These are phyloP conservation scores for Morella rubra DNA, from an alignment of 306 rosid genomes.

Conservation along the genomic window DNA sequence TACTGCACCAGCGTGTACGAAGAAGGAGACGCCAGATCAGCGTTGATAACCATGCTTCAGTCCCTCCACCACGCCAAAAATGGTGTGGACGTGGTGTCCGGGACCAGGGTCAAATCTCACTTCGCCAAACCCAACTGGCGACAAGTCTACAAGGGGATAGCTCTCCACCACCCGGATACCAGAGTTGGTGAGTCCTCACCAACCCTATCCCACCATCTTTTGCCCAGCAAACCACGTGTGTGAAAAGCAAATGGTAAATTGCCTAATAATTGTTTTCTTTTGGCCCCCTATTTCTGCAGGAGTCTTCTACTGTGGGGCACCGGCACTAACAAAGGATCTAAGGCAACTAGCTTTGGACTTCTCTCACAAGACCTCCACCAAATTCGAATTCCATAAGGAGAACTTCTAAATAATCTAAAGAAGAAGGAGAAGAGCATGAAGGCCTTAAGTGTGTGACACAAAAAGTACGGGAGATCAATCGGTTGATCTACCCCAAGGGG, in stretches of 20 bases:
- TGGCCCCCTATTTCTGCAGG: constrained; percentile 20
- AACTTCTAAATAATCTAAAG: constrained; percentile 25
- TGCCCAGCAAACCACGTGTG: neutral
- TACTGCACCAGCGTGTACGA: constrained; percentile 66
- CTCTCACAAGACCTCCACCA: constrained; percentile 50
- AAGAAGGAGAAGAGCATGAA: constrained; percentile 15
- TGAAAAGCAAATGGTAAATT: neutral
- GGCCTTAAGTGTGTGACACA: neutral
- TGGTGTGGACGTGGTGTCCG: constrained; percentile 60
- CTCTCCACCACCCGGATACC: constrained; percentile 47
- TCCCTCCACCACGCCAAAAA: constrained; percentile 56
- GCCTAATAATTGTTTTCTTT: neutral
- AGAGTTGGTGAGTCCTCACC: constrained; percentile 36
- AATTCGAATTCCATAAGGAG: constrained; percentile 59
- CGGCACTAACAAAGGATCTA: constrained; percentile 46
- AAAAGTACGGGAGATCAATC: neutral
- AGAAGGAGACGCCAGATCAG: constrained; percentile 66
- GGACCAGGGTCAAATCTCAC: constrained; percentile 56
- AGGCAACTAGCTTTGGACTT: constrained; percentile 43
- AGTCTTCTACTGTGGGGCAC: constrained; percentile 59
- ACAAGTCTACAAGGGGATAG: constrained; percentile 49
- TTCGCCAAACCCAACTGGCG: constrained; percentile 63
- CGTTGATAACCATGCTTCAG: constrained; percentile 59
- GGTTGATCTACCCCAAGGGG: neutral
- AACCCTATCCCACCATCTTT: neutral